Evolutionary conservation across 108 stramenopile genomes (phyloP).

Genomic region (Nitzschia putrida): DNA sequence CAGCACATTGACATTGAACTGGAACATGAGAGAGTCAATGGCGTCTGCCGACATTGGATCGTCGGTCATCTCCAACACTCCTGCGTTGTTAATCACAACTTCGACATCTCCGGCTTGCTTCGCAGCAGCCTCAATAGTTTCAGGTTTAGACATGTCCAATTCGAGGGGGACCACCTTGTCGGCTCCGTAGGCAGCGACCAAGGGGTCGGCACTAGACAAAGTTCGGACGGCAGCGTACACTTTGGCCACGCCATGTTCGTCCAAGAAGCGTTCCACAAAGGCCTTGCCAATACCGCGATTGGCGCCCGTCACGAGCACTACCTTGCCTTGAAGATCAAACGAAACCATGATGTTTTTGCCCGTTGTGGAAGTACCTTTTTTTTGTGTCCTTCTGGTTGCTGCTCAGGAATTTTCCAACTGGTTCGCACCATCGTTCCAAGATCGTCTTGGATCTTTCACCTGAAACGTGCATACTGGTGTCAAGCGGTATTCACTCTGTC

Average conservation of each 20-base stretch:
- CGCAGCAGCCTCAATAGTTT: conserved; percentile 22
- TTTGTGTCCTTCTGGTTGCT: too few species aligned
- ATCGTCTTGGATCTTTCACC: too few species aligned
- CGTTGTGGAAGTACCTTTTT: too few species aligned
- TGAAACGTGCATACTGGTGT: too few species aligned
- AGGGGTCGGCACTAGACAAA: conserved; percentile 1
- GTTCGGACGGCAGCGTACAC: conserved; percentile 36
- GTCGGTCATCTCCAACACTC: conserved; percentile 19
- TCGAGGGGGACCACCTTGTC: conserved; percentile 24
- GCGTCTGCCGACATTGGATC: not conserved
- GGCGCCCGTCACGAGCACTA: conserved; percentile 76
- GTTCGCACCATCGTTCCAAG: too few species aligned
- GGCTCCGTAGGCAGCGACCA: not conserved
- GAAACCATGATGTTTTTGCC: too few species aligned
- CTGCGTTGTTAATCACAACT: conserved; percentile 41
- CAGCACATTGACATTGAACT: conserved; percentile 31
- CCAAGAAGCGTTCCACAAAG: conserved; percentile 31
- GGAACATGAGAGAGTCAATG: conserved; percentile 19
- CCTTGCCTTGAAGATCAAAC: conserved; percentile 22
- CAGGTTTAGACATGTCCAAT: conserved; percentile 27
- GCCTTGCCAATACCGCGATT: conserved; percentile 79
- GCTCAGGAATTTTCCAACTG: too few species aligned
- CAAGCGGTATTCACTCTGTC: too few species aligned
- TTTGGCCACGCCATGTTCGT: conserved; percentile 24
- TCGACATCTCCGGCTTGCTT: conserved; percentile 26